Percentiles rank a stretch among this genome's conserved stretches.
These are phyloP conservation scores for Sophora flavescens DNA, from an alignment of 306 rosid species.

Conservation along the genomic window DNA sequence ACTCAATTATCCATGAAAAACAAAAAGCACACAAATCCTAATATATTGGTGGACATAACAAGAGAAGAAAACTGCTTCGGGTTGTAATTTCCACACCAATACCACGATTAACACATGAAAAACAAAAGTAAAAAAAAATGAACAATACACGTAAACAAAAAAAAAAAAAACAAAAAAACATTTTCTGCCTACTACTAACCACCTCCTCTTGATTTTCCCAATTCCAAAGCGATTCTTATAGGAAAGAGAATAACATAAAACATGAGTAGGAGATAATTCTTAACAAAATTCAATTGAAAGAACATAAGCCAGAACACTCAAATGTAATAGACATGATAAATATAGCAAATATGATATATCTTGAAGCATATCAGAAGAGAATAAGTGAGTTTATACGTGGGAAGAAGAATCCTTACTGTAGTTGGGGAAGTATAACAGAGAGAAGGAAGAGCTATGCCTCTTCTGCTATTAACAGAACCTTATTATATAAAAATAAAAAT, in stretches of 20 bases:
- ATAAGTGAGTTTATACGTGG: slow-evolving; percentile 16
- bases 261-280: neutral
- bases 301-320: neutral
- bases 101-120: neutral
- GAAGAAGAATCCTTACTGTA: neutral
- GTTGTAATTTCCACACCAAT: neutral
- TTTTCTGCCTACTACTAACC: no score
- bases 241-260: neutral
- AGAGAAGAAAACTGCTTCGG: neutral
- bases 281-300: neutral
- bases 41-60: neutral
- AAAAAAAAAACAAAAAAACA: no score
- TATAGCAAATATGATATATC: neutral
- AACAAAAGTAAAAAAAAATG: neutral
- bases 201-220: neutral
- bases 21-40: neutral
- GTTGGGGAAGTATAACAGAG: neutral
- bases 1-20: neutral
- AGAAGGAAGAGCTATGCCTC: slow-evolving; percentile 6
- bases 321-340: neutral
- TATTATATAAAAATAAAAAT: no score
- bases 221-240: neutral
- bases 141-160: no score
- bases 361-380: slow-evolving; percentile 18
- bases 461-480: neutral